Conservation (phyloP, 148 eudicot genomes). For the Rhododendron williamsianum region DNA sequence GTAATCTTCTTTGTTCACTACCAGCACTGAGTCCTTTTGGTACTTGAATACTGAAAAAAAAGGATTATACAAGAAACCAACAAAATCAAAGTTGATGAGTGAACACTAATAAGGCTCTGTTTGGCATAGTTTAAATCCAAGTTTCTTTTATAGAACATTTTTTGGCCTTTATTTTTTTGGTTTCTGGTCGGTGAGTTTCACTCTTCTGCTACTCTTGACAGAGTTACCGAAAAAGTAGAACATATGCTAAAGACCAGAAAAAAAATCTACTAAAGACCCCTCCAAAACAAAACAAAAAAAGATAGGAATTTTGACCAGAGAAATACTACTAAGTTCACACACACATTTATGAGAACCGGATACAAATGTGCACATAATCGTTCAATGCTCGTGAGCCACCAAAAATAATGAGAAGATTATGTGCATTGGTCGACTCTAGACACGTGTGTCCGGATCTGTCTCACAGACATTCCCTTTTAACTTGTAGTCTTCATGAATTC, state of each 20-base stretch:
- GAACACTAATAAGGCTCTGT: background rate
- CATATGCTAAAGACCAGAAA: too few species aligned
- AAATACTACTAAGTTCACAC: too few species aligned
- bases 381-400: too few species aligned
- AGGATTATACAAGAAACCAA: background rate
- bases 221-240: too few species aligned
- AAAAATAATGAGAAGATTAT: too few species aligned
- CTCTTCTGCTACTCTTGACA: too few species aligned
- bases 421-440: background rate
- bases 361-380: too few species aligned
- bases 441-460: background rate
- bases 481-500: background rate
- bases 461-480: background rate
- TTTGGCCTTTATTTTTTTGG: background rate
- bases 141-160: background rate
- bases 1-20: constrained; percentile 44
- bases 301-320: background rate
- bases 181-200: background rate
- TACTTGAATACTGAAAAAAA: constrained; percentile 59
- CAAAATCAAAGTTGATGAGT: background rate
- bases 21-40: constrained; percentile 57
- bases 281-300: too few species aligned
- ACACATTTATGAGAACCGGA: too few species aligned
- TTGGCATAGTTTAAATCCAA: background rate
- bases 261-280: too few species aligned